Evolutionary conservation across 2,329 filamentous ascomycete species (phyloP), one percentile per base, ranked within the genome.

Genomic region (Massarina eburnea): DNA sequence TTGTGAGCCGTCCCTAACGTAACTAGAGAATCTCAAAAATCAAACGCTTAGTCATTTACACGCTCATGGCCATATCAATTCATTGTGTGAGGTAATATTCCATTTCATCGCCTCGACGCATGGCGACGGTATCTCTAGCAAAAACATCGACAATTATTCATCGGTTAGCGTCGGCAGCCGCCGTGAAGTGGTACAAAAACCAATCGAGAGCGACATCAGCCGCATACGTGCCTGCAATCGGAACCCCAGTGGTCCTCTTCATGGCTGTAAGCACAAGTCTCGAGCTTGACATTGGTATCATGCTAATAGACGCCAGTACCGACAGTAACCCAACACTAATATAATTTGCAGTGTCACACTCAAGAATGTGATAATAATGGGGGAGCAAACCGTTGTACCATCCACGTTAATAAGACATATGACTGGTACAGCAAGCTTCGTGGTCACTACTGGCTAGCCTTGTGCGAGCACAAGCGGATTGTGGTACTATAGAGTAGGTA

Each of bases 111-210:
- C 62, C 59, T 33, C 36, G 43, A 17, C n/a, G n/a, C n/a, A 73
- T 75, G 18, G 76, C 52, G 45, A 73, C 72, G 2, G 60, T 53
- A 3, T 77, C 54, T 21, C 77, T 59, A 53, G 73, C 75, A 45
- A 73, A 79, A 1, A 78, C 49, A 57, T 80, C 78, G n/a, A 75
- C 75, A 27, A 70, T 74, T 34, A 80, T 77, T n/a, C n/a, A n/a
- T n/a, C n/a, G n/a, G n/a, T n/a, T n/a, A n/a, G n/a, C n/a, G 48
- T 80, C 80, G 43, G 74, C 57, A 3, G 73, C 71, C 0, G 78
- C 80, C 12, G 78, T 70, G 71, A 80, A 80, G 21, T 78, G 74
- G 61, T 80, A 78, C n/a, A 80, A 66, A 59, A 80, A 74, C 78
- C 77, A 80, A 51, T 80, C 77, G 35, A 80, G 79, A 19, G 76